Evolutionary conservation across 805 yeast genomes (phyloP).

Genomic region (Candida patagonica): DNA sequence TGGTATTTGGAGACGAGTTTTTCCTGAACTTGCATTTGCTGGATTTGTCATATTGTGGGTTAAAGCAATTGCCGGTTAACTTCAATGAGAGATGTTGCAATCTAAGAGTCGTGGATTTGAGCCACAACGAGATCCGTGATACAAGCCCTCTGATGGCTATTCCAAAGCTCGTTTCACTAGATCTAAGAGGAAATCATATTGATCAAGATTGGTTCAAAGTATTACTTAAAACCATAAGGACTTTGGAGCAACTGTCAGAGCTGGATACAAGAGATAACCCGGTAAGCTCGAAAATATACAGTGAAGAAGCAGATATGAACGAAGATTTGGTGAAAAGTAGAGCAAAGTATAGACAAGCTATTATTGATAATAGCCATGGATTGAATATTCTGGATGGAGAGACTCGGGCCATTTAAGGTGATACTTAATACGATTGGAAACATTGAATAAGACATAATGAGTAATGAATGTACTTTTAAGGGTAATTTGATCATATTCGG

Average conservation of each 20-base stretch:
- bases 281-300: conserved; percentile 19
- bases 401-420: neutral
- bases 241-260: conserved; percentile 14
- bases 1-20: conserved; percentile 33
- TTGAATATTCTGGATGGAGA: neutral
- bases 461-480: too few species aligned
- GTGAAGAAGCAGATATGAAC: conserved; percentile 1
- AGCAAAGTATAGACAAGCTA: neutral
- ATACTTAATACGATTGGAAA: neutral
- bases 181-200: conserved; percentile 22
- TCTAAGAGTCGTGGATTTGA: conserved; percentile 27
- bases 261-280: conserved; percentile 27
- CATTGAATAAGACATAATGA: too few species aligned
- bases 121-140: conserved; percentile 23
- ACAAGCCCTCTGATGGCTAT: conserved; percentile 20
- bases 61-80: conserved; percentile 19
- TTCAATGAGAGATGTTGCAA: conserved; percentile 21
- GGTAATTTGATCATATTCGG: too few species aligned
- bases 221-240: conserved; percentile 15
- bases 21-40: conserved; percentile 25
- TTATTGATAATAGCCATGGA: neutral
- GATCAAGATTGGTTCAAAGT: conserved; percentile 9
- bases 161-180: conserved; percentile 21
- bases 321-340: neutral
- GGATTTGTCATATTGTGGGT: conserved; percentile 23